Conservation (phyloP, 257 asterid species). For the Schizonepeta tenuifolia region DNA sequence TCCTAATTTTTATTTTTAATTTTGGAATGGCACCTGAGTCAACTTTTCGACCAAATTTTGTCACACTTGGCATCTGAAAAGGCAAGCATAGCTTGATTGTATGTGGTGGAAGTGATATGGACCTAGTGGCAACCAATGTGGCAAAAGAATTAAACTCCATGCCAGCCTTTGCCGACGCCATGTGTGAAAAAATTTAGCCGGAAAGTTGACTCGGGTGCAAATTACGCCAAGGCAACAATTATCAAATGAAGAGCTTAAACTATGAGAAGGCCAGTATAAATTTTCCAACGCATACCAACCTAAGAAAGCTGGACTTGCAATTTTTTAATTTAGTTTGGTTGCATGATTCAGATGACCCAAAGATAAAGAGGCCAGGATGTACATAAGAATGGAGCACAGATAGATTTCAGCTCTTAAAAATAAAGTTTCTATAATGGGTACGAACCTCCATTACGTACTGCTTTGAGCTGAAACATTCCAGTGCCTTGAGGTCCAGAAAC, state of each 20-base stretch:
- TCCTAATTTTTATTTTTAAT: no score
- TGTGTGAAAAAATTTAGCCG: neutral
- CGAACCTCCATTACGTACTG: slow-evolving; percentile 85
- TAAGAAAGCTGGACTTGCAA: neutral
- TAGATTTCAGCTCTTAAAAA: neutral
- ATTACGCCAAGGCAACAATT: slow-evolving; percentile 1
- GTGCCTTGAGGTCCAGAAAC: slow-evolving; percentile 95
- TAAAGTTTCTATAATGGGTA: neutral
- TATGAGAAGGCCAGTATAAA: neutral
- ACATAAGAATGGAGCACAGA: neutral
- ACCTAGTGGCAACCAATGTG: no score
- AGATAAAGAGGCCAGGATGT: neutral
- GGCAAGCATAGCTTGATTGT: neutral
- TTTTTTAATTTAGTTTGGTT: neutral
- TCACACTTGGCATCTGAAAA: neutral
- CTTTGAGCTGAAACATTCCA: slow-evolving; percentile 90
- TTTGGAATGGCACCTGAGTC: no score
- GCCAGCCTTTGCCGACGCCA: no score
- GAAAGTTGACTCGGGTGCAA: no score
- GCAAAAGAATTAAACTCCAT: no score
- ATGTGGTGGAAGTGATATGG: no score
- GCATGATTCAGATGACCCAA: neutral
- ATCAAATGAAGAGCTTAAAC: slow-evolving; percentile 15
- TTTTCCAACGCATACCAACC: slow-evolving; percentile 4
- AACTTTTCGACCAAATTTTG: no score